Conservation (phyloP, 495 filamentous ascomycete genomes). For the Penicillium paxilli region DNA sequence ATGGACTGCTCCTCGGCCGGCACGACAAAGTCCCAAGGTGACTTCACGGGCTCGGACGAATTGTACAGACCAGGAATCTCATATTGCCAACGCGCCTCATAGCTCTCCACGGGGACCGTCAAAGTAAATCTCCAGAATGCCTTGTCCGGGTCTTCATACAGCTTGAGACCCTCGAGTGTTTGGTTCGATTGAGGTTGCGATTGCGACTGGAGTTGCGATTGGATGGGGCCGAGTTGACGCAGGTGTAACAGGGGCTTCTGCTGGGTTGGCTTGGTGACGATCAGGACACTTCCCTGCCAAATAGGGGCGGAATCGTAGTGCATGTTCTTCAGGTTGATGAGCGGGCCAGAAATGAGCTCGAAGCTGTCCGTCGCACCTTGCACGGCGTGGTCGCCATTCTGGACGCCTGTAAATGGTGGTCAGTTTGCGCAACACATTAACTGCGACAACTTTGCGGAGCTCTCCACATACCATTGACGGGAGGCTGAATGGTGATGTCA, state of each 20-base stretch:
- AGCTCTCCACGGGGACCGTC: conserved; percentile 45
- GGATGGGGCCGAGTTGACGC: conserved; percentile 44
- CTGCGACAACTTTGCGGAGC: neutral
- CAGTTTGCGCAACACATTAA: conserved; percentile 5
- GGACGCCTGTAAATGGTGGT: conserved; percentile 6
- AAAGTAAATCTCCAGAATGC: conserved; percentile 83
- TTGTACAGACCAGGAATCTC: conserved; percentile 42
- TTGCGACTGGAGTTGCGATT: conserved; percentile 6
- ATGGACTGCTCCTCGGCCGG: conserved; percentile 81
- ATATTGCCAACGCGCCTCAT: conserved; percentile 53
- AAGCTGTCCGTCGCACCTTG: conserved; percentile 18
- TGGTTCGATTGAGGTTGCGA: conserved; percentile 14
- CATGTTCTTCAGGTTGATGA: conserved; percentile 86
- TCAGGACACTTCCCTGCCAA: conserved; percentile 83
- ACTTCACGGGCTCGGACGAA: conserved; percentile 37
- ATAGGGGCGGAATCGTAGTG: conserved; percentile 52
- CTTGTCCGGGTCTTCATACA: conserved; percentile 76
- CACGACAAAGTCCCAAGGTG: conserved; percentile 63
- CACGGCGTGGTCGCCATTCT: conserved; percentile 17
- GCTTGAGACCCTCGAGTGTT: conserved; percentile 55
- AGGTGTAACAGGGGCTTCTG: conserved; percentile 50
- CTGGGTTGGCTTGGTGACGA: conserved; percentile 70
- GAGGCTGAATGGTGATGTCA: conserved; percentile 1
- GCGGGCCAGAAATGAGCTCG: conserved; percentile 68
- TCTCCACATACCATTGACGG: conserved; percentile 10